Conservation (phyloP, 345 rosid genomes). For the Punica granatum region DNA sequence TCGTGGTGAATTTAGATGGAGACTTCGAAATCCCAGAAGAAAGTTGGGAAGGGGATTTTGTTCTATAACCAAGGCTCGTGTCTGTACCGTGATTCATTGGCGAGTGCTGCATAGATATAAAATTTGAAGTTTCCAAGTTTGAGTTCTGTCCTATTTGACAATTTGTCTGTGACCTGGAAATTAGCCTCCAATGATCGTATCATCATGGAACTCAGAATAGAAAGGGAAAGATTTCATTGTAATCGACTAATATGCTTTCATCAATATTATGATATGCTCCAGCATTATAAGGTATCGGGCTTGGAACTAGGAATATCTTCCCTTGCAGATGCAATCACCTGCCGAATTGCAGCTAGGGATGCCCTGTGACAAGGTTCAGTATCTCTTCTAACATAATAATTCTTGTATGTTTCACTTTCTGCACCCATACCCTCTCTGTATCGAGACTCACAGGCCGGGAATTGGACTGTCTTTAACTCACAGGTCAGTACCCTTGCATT, state of each 20-base stretch:
- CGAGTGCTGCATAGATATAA: too few relatives aligned
- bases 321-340: conserved; percentile 78
- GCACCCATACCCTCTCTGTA: neutral
- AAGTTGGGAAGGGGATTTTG: too few relatives aligned
- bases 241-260: neutral
- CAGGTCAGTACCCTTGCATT: neutral
- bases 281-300: conserved; percentile 78
- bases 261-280: conserved; percentile 17
- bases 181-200: neutral
- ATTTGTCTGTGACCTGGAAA: neutral
- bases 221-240: neutral
- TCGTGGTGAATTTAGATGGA: too few relatives aligned
- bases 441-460: neutral
- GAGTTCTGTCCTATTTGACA: neutral
- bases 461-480: neutral
- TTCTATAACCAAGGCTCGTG: too few relatives aligned
- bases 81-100: too few relatives aligned
- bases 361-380: conserved; percentile 41
- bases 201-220: neutral
- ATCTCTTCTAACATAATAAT: neutral
- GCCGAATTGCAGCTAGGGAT: conserved; percentile 80
- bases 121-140: neutral
- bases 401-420: neutral
- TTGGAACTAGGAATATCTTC: conserved; percentile 62
- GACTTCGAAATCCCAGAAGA: too few relatives aligned